phyloP scores from a whole-genome alignment of 225 moss, liverwort and hornwort genomes.

The Lunularia cruciata region DNA sequence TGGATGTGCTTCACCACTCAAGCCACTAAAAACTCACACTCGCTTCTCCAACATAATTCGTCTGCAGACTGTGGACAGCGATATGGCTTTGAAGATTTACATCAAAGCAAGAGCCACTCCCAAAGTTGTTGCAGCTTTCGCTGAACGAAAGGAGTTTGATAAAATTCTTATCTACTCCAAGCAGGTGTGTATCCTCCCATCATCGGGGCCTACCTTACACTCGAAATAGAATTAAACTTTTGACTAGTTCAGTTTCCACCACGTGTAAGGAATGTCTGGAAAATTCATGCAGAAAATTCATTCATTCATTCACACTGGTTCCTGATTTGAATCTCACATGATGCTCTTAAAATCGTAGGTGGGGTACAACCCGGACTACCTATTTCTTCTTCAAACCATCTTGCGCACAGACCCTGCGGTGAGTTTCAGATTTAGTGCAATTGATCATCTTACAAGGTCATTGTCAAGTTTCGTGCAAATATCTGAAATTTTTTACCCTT shows the following conservation, averaged over 20 bases:
- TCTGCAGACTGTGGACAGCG: conserved; percentile 93
- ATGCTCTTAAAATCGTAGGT: conserved; percentile 41
- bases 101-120: conserved; percentile 98
- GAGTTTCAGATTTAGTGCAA: neutral
- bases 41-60: neutral
- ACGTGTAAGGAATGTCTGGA: too few relatives aligned
- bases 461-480: too few relatives aligned
- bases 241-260: neutral
- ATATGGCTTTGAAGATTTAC: conserved; percentile 95
- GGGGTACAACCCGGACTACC: conserved; percentile 94
- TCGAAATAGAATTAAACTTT: neutral
- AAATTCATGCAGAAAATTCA: too few relatives aligned
- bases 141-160: conserved; percentile 94
- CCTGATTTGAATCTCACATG: neutral
- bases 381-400: conserved; percentile 91
- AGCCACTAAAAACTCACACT: neutral
- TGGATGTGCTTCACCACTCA: neutral
- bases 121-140: conserved; percentile 96
- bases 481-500: too few relatives aligned
- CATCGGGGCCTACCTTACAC: neutral
- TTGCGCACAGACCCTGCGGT: conserved; percentile 93
- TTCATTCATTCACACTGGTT: too few relatives aligned
- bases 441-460: too few relatives aligned
- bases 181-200: conserved; percentile 56
- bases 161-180: conserved; percentile 99